Percentiles rank a stretch among this genome's conserved stretches.
phyloP scores from a whole-genome alignment of 805 yeast genomes.

The Saccharomyces paradoxus region DNA sequence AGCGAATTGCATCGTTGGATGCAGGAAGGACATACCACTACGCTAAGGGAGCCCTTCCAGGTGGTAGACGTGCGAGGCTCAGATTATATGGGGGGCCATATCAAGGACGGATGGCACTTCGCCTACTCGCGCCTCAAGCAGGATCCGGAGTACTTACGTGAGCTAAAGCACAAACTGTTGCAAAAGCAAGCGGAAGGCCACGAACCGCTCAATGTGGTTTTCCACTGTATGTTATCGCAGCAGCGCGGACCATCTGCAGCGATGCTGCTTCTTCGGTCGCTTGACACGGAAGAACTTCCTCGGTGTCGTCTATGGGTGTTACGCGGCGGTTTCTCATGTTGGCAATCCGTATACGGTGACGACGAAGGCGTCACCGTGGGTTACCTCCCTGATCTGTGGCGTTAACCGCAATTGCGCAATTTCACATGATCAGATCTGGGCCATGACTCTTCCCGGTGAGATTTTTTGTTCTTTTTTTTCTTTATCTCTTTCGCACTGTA shows the following conservation, averaged over 20 bases:
- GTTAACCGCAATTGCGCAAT: constrained; percentile 7
- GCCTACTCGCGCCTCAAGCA: constrained; percentile 23
- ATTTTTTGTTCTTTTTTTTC: neutral
- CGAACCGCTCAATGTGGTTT: constrained; percentile 38
- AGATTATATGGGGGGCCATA: constrained; percentile 63
- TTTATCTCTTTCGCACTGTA: neutral
- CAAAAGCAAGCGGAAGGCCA: constrained; percentile 16
- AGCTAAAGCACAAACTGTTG: constrained; percentile 18
- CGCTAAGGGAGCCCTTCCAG: constrained; percentile 16
- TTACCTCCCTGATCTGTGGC: constrained; percentile 41
- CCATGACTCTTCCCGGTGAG: neutral
- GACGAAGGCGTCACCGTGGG: constrained; percentile 58
- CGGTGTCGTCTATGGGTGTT: constrained; percentile 57
- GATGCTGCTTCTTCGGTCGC: constrained; percentile 40
- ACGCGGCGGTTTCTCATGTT: constrained; percentile 74
- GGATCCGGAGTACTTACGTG: constrained; percentile 63
- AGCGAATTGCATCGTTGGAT: constrained; percentile 22
- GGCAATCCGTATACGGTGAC: constrained; percentile 72
- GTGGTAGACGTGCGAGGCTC: constrained; percentile 82
- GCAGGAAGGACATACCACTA: constrained; percentile 13
- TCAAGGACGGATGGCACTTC: constrained; percentile 19
- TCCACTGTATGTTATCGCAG: constrained; percentile 88
- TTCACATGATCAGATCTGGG: neutral
- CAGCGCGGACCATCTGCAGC: constrained; percentile 90
- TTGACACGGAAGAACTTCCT: constrained; percentile 22